Conservation (phyloP, 2,329 filamentous ascomycete species). For the Beauveria asiatica region DNA sequence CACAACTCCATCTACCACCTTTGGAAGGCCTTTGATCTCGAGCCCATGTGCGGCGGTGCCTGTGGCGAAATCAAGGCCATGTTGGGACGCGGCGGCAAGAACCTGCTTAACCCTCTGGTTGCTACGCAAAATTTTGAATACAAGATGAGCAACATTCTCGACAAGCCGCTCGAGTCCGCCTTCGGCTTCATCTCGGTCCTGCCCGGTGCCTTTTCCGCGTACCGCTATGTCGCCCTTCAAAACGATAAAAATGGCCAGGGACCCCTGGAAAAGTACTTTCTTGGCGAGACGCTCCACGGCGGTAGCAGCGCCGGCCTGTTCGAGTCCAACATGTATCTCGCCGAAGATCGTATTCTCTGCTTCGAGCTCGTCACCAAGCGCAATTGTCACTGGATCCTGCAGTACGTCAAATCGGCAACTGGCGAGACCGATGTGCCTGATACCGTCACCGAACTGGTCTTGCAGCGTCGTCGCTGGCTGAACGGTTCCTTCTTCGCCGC, state of each 20-base stretch:
- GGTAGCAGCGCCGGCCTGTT: slow-evolving; percentile 90
- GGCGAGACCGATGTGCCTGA: slow-evolving; percentile 97
- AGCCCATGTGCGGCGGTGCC: slow-evolving; percentile 94
- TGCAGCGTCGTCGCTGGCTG: slow-evolving; percentile 92
- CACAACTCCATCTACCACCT: slow-evolving; percentile 93
- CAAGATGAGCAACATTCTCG: slow-evolving; percentile 99
- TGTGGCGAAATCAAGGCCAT: slow-evolving; percentile 99
- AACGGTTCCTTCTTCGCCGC: slow-evolving; percentile 98
- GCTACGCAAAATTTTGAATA: slow-evolving; percentile 99
- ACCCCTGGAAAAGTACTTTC: slow-evolving; percentile 92
- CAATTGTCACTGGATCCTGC: slow-evolving; percentile 93
- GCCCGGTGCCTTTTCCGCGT: slow-evolving; percentile 96
- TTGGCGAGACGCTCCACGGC: slow-evolving; percentile 91
- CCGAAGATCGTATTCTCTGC: slow-evolving; percentile 96
- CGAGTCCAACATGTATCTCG: slow-evolving; percentile 98
- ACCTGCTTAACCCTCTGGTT: slow-evolving; percentile 85
- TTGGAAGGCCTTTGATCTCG: slow-evolving; percentile 96
- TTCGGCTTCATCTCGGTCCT: slow-evolving; percentile 97
- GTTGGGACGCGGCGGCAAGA: slow-evolving; percentile 75
- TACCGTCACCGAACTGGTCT: slow-evolving; percentile 85
- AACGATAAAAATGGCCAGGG: slow-evolving; percentile 94
- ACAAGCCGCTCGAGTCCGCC: slow-evolving; percentile 93
- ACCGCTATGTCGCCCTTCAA: slow-evolving; percentile 87
- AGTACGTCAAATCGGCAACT: slow-evolving; percentile 95
- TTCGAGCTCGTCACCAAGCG: slow-evolving; percentile 97